phyloP scores from a whole-genome alignment of 441 rosid species.

The Populus hybrid region DNA sequence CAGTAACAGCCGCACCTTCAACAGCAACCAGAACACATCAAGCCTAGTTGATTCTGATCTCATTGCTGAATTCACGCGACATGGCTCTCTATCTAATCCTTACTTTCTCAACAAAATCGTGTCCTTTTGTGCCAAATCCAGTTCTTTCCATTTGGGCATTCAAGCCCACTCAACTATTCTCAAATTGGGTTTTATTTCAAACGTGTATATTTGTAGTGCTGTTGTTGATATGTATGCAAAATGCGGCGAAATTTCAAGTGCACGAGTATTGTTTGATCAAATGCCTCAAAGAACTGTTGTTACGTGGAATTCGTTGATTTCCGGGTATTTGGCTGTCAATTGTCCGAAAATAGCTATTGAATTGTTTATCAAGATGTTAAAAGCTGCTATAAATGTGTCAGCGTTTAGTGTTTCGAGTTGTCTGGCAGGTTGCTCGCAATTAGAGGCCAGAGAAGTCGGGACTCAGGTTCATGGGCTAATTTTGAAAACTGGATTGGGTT shows the following conservation, averaged over 20 bases:
- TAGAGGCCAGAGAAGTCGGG: conserved; percentile 24
- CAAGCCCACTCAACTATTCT: conserved; percentile 27
- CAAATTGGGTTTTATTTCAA: conserved; percentile 30
- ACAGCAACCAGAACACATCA: neutral
- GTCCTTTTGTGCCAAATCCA: conserved; percentile 25
- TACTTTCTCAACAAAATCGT: conserved; percentile 25
- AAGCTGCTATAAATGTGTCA: conserved; percentile 13
- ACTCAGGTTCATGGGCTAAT: conserved; percentile 29
- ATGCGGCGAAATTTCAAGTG: conserved; percentile 14
- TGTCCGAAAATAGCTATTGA: conserved; percentile 38
- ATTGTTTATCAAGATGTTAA: conserved; percentile 29
- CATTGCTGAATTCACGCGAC: conserved; percentile 12
- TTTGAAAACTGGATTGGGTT: conserved; percentile 35
- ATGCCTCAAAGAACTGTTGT: conserved; percentile 48
- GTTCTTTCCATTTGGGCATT: conserved; percentile 17
- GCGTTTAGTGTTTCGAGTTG: conserved; percentile 16
- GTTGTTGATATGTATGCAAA: conserved; percentile 27
- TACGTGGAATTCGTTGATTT: conserved; percentile 64
- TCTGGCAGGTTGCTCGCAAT: conserved; percentile 29
- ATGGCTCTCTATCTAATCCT: conserved; percentile 19
- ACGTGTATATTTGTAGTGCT: conserved; percentile 29
- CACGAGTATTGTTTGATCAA: conserved; percentile 39
- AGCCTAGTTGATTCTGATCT: conserved; percentile 11
- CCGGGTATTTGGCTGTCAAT: conserved; percentile 34
- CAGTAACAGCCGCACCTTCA: neutral